Evolutionary conservation across 305 asterid genomes (phyloP), one percentile per base, ranked within the genome.

Genomic region (Fraxinus xanthoxyloides): DNA sequence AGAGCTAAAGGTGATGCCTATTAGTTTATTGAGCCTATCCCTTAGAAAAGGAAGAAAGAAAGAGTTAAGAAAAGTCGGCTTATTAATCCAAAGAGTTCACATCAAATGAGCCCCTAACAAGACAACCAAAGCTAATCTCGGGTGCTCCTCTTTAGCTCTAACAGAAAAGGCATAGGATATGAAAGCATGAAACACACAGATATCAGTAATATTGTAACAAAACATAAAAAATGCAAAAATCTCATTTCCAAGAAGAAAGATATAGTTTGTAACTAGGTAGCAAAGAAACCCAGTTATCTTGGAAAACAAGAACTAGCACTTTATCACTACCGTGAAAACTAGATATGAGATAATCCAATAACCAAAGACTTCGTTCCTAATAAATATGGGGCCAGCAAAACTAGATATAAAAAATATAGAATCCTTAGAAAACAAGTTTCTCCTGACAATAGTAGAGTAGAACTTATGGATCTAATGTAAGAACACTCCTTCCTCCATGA

Each of bases 221-320:
- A 63, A 63, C 28, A 24, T 19, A 61, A 63, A 63, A 63, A 63
- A 24, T 19, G 30, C 69, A 63, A 63, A 63, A 63, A 24, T 24
- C 6, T 23, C 3, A 83, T 43, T 30, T 51, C 35, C 56, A 32
- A 56, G 7, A 31, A 17, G 12, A 7, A 48, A 35, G 40, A 56
- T 26, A 54, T 70, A 59, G 31, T 48, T 80, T 51, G 51, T 54
- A 78, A 63, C 75, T 19, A 28, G 26, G 78, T 72, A 38, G 38
- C 73, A 77, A 59, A 56, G 75, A 36, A 77, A 72, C 75, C 80
- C 73, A 9, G 48, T 74, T 70, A 79, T 17, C 70, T 38, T 67
- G 24, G 79, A 51, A 80, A 65, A 59, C 12, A 65, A 76, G 78
- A 56, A 79, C 40, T 32, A 56, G 75, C 32, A 65, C 15, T 74